A percentile compares a stretch with the other conserved stretches of the same genome.
phyloP scores from a whole-genome alignment of 768 basidiomycete species.

The Xanthoconium purpureum region DNA sequence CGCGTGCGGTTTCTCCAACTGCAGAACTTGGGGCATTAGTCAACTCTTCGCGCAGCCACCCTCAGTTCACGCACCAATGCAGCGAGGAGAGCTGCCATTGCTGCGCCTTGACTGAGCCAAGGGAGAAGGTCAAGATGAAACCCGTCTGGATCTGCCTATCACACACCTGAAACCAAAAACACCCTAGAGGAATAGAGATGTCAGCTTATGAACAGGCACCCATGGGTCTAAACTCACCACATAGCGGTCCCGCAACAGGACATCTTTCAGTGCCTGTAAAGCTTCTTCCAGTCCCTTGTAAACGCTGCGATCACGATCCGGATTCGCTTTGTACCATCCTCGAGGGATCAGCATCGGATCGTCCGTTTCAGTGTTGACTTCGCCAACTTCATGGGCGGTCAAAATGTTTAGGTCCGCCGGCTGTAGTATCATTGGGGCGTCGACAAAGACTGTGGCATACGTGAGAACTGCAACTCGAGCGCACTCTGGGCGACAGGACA shows the following conservation, averaged over 20 bases:
- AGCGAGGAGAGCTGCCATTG: slow-evolving; percentile 65
- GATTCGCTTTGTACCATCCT: slow-evolving; percentile 68
- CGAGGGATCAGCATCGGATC: slow-evolving; percentile 58
- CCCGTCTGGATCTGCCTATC: not conserved
- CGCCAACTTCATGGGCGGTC: slow-evolving; percentile 35
- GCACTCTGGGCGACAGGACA: too few species aligned
- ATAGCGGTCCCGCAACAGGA: slow-evolving; percentile 57
- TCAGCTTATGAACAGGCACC: not conserved
- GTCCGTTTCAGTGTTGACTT: slow-evolving; percentile 28
- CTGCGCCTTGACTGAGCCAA: slow-evolving; percentile 66
- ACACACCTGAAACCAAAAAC: slow-evolving; percentile 75
- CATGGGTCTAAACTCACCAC: slow-evolving; percentile 45
- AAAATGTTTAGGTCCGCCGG: slow-evolving; percentile 55
- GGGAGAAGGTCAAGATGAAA: slow-evolving; percentile 3
- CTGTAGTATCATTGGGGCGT: slow-evolving; percentile 64
- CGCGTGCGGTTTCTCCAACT: slow-evolving; percentile 53
- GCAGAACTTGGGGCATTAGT: slow-evolving; percentile 2
- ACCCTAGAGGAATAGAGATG: slow-evolving; percentile 44
- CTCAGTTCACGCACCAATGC: slow-evolving; percentile 53
- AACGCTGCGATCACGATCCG: slow-evolving; percentile 49
- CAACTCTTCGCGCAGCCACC: not conserved
- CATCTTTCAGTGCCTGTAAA: slow-evolving; percentile 50
- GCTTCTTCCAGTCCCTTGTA: slow-evolving; percentile 58
- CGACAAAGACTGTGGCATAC: slow-evolving; percentile 57
- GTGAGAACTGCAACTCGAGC: not conserved